Evolutionary conservation across 2,329 filamentous ascomycete genomes (phyloP), one percentile per base, ranked within the genome.

Genomic region (Alternaria tenuissima): DNA sequence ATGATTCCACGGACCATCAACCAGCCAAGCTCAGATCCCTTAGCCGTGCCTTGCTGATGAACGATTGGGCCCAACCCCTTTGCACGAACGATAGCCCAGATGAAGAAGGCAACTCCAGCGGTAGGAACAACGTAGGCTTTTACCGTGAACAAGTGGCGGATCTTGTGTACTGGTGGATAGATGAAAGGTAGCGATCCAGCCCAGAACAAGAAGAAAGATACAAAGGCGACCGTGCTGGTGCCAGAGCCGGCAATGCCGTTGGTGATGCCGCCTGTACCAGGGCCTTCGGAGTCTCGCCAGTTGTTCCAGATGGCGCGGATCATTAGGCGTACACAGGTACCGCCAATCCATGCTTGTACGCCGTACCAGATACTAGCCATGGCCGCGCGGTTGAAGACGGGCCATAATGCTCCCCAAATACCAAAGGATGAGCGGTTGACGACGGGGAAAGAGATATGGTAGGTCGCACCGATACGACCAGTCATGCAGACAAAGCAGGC

Each of bases 281-380:
- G 43, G 12, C 55, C 44, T 24, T 61, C 67, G 57, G 71, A 71
- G 70, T 83, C 70, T 68, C 85, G 82, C 86, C 87, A 91, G 49
- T 84, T 85, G 62, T 83, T 86, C 92, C 92, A 97, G 74, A 97
- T 94, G 4, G 91, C 82, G 47, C 89, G 85, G 63, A 97, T 94
- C 92, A 97, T 96, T 59, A 97, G 81, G 64, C 93, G 93, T 5
- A 97, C 89, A 69, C 93, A 97, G 59, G 90, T 78, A 69, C 86
- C 85, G 69, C 93, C 93, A 64, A 96, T 96, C 82, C 92, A 97
- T 6, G 87, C 81, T 76, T 95, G 92, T 26, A 96, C 92, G 51
- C 91, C 92, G 64, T 94, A 94, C 93, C 92, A 96, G 63, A 96
- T 87, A 68, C 91, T 93, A 2, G 91, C 90, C 86, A 96, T 94